Evolutionary conservation across 768 basidiomycete genomes (phyloP), one percentile per base, ranked within the genome.

Genomic region (Suillus subaureus): DNA sequence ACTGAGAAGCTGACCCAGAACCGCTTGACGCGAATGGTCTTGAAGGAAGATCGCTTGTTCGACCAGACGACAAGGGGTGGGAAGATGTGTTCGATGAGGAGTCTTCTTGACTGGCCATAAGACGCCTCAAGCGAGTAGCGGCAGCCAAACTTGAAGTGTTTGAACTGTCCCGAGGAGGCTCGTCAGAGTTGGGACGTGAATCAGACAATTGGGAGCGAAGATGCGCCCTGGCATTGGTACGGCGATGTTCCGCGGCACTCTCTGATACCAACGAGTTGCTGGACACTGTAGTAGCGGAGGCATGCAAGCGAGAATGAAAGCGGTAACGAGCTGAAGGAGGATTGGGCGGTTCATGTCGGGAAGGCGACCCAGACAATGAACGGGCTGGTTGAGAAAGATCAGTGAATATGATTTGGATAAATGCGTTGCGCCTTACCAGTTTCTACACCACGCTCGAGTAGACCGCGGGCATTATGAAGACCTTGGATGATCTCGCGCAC

Each of bases 191-290:
- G 66, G 31, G 74, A 75, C 21, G 78, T 28, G 39, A 21, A 60
- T 42, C 43, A 11, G 43, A 43, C 18, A 57, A 16, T 31, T 66
- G 43, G 3, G 76, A 67, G 18, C 77, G 74, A 54, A 81, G 63
- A 18, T 79, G 79, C 7, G 77, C 74, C 39, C 79, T 72, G 23
- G 82, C 81, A 9, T 72, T 74, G 23, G 77, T 72, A 21, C 80
- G 74, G 35, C 81, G 77, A 55, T 79, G 75, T 61, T 84, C 84
- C 13, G 77, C 77, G 2, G 80, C 79, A 65, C 75, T 84, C 68
- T 85, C 84, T 1, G 79, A 77, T 47, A 82, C 78, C 52, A 81
- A 79, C 0, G 79, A 81, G 42, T 78, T 83, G 21, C 76, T 67
- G 39, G 78, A 74, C 18, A 78, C 40, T 64, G 78, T 72, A 3